These are phyloP conservation scores for Colletotrichum nymphaeae DNA, from an alignment of 2,329 filamentous ascomycete species.

Conservation along the genomic window DNA sequence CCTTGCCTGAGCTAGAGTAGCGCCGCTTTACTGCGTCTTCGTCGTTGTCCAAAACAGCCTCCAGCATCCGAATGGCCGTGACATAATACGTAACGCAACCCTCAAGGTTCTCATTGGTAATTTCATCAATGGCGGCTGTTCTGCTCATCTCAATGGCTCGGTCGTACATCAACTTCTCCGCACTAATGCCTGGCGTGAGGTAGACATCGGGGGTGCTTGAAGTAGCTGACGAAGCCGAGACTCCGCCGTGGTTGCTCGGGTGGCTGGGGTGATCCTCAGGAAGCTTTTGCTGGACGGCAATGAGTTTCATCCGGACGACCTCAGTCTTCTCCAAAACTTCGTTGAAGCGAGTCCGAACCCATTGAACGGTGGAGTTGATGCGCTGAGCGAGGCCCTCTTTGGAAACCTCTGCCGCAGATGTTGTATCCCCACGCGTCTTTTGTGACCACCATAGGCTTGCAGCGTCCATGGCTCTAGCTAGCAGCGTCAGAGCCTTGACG, in stretches of 20 bases:
- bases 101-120: conserved; percentile 87
- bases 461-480: conserved; percentile 96
- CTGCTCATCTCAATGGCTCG: conserved; percentile 97
- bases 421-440: conserved; percentile 75
- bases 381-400: conserved; percentile 56
- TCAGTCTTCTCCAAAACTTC: conserved; percentile 97
- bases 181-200: conserved; percentile 88
- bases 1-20: conserved; percentile 51
- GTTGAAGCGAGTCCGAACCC: conserved; percentile 94
- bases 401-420: conserved; percentile 62
- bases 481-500: conserved; percentile 89
- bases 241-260: conserved; percentile 78
- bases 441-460: conserved; percentile 91
- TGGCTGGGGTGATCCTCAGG: conserved; percentile 89
- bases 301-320: conserved; percentile 87
- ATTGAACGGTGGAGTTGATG: conserved; percentile 95
- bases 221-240: conserved; percentile 67
- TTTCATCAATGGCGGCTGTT: conserved; percentile 92
- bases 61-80: conserved; percentile 93
- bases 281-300: conserved; percentile 86
- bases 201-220: conserved; percentile 82
- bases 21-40: conserved; percentile 62
- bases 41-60: conserved; percentile 91
- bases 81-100: conserved; percentile 94
- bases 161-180: conserved; percentile 98